Conservation (phyloP, 129 eudicot genomes). For the Saposhnikovia divaricata region DNA sequence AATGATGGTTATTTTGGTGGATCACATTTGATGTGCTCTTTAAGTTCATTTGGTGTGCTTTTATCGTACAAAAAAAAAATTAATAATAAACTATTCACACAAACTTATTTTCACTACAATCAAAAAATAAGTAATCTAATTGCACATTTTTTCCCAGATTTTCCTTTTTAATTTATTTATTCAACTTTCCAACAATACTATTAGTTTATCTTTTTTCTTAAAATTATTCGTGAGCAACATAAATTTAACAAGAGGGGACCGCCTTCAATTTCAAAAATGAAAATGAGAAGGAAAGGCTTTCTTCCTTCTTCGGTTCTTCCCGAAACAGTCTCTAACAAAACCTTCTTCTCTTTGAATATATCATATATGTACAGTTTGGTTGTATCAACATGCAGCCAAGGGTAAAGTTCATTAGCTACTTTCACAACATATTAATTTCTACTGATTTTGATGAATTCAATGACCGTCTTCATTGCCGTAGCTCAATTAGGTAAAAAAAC, state of each 20-base stretch:
- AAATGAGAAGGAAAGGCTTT: background rate
- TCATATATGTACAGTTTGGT: background rate
- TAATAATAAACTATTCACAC: background rate
- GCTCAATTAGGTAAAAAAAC: background rate
- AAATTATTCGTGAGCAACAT: too few species aligned
- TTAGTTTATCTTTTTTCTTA: too few species aligned
- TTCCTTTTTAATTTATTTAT: background rate
- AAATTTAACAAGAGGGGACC: background rate
- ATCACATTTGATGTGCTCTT: background rate
- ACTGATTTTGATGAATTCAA: background rate
- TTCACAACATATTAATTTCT: background rate
- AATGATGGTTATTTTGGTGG: background rate
- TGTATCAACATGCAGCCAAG: background rate
- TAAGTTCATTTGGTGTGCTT: background rate
- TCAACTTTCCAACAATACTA: background rate
- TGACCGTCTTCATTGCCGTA: background rate
- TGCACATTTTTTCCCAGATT: background rate
- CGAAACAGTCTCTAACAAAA: background rate
- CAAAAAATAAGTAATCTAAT: background rate
- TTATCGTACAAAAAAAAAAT: background rate
- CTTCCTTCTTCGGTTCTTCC: background rate
- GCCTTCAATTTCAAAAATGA: background rate
- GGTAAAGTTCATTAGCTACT: background rate
- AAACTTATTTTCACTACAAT: background rate
- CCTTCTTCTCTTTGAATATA: background rate